These are phyloP conservation scores for Artemisia tridentata DNA, from an alignment of 129 eudicot species.

Conservation along the genomic window DNA sequence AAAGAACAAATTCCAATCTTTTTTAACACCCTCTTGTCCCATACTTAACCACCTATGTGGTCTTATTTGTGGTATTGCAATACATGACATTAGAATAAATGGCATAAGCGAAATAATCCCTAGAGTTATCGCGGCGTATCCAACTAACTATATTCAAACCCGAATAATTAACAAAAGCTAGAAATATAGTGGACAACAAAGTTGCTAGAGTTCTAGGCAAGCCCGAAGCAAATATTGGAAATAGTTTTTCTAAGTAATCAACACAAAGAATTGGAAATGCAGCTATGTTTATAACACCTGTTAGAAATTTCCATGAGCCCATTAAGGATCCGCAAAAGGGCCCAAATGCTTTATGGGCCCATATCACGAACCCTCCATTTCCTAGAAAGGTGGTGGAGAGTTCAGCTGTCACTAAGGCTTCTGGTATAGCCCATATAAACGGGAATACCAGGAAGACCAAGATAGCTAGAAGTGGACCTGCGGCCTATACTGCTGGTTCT, in stretches of 20 bases:
- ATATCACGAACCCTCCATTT: neutral
- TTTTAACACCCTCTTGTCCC: constrained; percentile 43
- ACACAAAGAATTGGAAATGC: neutral
- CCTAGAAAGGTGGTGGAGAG: neutral
- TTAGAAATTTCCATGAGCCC: neutral
- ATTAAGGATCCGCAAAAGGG: neutral
- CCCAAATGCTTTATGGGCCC: neutral
- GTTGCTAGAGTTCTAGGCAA: constrained; percentile 31
- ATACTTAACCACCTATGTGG: constrained; percentile 43
- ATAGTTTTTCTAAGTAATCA: neutral
- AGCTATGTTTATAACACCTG: neutral
- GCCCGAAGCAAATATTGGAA: constrained; percentile 18
- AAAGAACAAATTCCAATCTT: constrained; percentile 43
- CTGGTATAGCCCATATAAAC: too few relatives aligned
- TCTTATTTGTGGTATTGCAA: constrained; percentile 39
- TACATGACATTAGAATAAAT: constrained; percentile 31
- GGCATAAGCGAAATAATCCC: constrained; percentile 42
- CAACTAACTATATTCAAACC: constrained; percentile 47
- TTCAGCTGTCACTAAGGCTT: neutral
- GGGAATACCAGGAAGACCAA: neutral
- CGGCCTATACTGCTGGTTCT: too few relatives aligned
- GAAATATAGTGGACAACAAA: constrained; percentile 7
- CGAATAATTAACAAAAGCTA: constrained; percentile 33
- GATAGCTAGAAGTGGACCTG: neutral
- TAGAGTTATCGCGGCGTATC: constrained; percentile 29